phyloP scores from a whole-genome alignment of 371 early-diverging fungal genomes.

The Apophysomyces trapeziformis region DNA sequence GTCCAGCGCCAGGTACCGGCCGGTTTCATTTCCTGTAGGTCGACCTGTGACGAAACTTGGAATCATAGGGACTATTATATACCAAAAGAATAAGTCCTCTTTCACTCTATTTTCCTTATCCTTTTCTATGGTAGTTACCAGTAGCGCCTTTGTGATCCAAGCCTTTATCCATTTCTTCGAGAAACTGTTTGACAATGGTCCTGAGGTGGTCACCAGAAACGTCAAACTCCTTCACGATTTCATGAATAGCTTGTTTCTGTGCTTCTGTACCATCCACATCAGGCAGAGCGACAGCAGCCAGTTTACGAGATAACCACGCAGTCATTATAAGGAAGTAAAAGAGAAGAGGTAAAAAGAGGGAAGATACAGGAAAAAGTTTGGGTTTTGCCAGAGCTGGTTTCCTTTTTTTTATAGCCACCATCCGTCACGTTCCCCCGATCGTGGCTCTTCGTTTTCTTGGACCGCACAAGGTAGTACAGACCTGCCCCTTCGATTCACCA shows the following conservation, averaged over 20 bases:
- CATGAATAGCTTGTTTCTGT: background rate
- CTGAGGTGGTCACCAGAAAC: constrained; percentile 58
- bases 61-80: constrained; percentile 57
- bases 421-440: too few species aligned
- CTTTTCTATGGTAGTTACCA: constrained; percentile 18
- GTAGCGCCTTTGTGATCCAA: constrained; percentile 63
- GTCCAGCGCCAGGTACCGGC: constrained; percentile 88
- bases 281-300: constrained; percentile 1
- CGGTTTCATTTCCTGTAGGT: constrained; percentile 84
- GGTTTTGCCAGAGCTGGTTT: background rate
- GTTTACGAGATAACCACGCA: constrained; percentile 7
- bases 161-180: constrained; percentile 77
- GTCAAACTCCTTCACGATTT: constrained; percentile 52
- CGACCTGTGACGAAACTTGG: constrained; percentile 84
- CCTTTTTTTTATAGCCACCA: background rate
- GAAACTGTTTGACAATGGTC: constrained; percentile 66
- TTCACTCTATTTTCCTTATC: too few species aligned
- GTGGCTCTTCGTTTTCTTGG: too few species aligned
- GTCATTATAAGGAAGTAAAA: background rate
- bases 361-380: constrained; percentile 1
- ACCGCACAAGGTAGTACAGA: too few species aligned
- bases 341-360: background rate
- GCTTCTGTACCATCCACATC: constrained; percentile 3
- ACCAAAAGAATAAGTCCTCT: background rate
- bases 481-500: too few species aligned